These are phyloP conservation scores for Hypericum androsaemum DNA, from an alignment of 345 rosid genomes.

Conservation along the genomic window DNA sequence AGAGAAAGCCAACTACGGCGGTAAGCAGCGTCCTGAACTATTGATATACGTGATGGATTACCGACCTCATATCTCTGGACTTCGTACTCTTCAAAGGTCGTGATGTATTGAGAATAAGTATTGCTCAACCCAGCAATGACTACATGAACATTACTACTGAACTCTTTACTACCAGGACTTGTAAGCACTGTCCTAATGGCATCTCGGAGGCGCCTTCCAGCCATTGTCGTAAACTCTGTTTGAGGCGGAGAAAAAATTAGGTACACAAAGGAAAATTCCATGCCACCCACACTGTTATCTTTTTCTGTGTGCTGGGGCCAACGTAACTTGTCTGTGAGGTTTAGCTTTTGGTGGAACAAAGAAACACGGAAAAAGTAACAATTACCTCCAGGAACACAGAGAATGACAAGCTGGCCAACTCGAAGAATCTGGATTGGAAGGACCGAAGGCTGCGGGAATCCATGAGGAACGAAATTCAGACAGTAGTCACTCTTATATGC, in stretches of 20 bases:
- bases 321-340: too few relatives aligned
- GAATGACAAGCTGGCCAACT: constrained; percentile 88
- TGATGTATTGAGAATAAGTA: constrained; percentile 83
- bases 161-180: constrained; percentile 36
- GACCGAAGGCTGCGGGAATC: constrained; percentile 70
- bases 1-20: neutral
- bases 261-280: neutral
- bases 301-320: too few relatives aligned
- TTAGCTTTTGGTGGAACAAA: neutral
- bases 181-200: constrained; percentile 66
- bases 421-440: constrained; percentile 87
- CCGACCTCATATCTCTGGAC: constrained; percentile 93
- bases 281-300: too few relatives aligned
- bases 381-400: constrained; percentile 90
- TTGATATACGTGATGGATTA: neutral
- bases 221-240: constrained; percentile 95
- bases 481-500: neutral
- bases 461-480: constrained; percentile 12
- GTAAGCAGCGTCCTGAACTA: neutral
- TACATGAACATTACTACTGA: constrained; percentile 44
- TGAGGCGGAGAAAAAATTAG: constrained; percentile 5
- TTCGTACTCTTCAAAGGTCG: constrained; percentile 89
- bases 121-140: constrained; percentile 92
- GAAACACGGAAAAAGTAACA: constrained; percentile 2
- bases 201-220: constrained; percentile 98